Base-by-base conservation (phyloP, 176 grass and related monocot genomes). In the Aechmea fasciata region DNA sequence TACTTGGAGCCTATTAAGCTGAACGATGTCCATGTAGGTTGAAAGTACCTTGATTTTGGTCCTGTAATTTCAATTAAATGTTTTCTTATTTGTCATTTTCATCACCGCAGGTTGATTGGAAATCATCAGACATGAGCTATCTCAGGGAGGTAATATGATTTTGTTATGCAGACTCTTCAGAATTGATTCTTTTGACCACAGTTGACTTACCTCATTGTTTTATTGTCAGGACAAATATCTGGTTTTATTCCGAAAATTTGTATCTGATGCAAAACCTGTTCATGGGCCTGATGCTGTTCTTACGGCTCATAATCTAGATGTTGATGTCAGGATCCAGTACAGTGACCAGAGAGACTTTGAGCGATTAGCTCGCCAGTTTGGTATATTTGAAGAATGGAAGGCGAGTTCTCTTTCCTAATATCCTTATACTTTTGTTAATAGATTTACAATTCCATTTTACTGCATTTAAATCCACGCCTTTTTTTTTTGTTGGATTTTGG, bases 321-420 rank as follows among this genome's bases (percentile, higher is more conserved):
- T 13, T 49, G 94, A 99, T 80, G 80, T 99, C 72, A 90, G 84
- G 72, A 93, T 99, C 62, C 71, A 90, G 55, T 99, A 93, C 9
- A 74, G 61, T 0, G 84, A 99, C 10, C 86, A 99, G 77, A 78
- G 64, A 10, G 86, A 93, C 68, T 99, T 99, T 48, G 94, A 90
- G 72, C 84, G 63, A 67, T 89, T 99, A 59, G 94, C 94, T 77
- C 82, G 84, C 10, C 86, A 99, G 68, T 88, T 99, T 75, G 94
- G 89, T 76, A 99, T 93, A 79, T 99, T 99, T 59, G 87, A 99
- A 88, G 94, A 99, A 69, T 99, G 94, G 94, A 99, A 99, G 89
- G 94, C 85, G 59, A 76, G 69, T 79, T 73, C 77, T 68, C 54
- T 62, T 53, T n/a, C 55, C 13, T 69, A 63, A 23, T 23, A 24